These are phyloP conservation scores for Solanum paucissectum DNA, from an alignment of 257 asterid genomes.

Conservation along the genomic window DNA sequence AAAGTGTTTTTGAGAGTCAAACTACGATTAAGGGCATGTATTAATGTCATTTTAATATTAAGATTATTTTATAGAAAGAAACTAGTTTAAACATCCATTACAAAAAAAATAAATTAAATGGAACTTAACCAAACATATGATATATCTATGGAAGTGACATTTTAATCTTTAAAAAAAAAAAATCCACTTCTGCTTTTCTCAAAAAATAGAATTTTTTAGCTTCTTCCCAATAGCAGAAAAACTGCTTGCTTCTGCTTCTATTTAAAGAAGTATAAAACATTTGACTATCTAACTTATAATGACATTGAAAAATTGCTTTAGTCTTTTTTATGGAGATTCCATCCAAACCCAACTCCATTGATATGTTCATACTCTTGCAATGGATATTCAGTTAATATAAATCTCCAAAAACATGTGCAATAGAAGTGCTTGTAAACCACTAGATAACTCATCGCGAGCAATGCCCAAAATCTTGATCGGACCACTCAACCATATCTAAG, in stretches of 20 bases:
- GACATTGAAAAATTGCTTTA: not conserved
- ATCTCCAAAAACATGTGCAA: not conserved
- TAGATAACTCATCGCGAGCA: not conserved
- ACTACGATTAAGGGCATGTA: too few relatives aligned
- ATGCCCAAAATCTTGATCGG: not conserved
- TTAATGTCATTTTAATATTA: too few relatives aligned
- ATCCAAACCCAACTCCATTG: not conserved
- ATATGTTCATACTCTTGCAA: not conserved
- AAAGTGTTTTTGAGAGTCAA: not conserved
- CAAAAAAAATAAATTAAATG: too few relatives aligned
- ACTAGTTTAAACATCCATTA: not conserved
- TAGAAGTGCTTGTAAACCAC: not conserved
- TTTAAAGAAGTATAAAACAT: not conserved
- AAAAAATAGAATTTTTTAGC: too few relatives aligned
- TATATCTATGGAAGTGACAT: too few relatives aligned
- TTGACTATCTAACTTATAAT: not conserved
- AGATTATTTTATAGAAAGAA: too few relatives aligned
- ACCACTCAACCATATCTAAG: not conserved
- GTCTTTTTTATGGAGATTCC: not conserved
- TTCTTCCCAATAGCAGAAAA: too few relatives aligned
- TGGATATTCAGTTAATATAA: not conserved
- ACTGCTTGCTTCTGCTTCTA: too few relatives aligned
- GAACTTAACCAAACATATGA: too few relatives aligned
- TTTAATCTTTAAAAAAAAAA: too few relatives aligned
- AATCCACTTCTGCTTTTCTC: too few relatives aligned